Base-by-base conservation (phyloP, 148 eudicot genomes). In the Salicornia ramosissima region DNA sequence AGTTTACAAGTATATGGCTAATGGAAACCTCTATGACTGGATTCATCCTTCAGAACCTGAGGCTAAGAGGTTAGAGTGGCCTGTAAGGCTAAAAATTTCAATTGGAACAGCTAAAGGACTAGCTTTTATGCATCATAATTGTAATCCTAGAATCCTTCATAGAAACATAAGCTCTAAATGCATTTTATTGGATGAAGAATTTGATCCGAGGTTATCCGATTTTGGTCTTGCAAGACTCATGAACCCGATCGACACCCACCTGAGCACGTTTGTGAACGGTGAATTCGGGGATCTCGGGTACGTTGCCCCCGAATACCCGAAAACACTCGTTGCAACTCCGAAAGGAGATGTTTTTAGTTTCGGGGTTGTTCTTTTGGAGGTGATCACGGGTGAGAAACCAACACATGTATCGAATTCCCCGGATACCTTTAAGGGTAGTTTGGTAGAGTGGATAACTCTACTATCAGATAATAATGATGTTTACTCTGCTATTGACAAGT, bases 81-180 rank as follows among this genome's bases (percentile, higher is more conserved):
- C 86, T 12, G 0, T 67, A 24, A 73, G 86, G 80, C 84, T 83
- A 18, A 83, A 72, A 52, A 83, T 83, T 34, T 82, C 83, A 18
- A 70, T 83, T 6, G 80, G 84, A 68, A 78, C 80, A 33, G 79
- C 86, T 18, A 83, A 70, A 43, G 86, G 76, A 14, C 68, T 83
- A 19, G 84, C 86, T 59, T 83, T 84, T 82, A 81, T 83, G 73
- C 86, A 83, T 53, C 86, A 83, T 29, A 81, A 63, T 46, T 83
- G 86, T 77, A 83, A 83, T 72, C 84, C 86, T 16, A 72, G 86
- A 73, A 78, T 83, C 33, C 78, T 83, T 10, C 86, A 83, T 25
- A 55, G 86, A 67, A 83, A 83, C 77, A 81, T 83, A 63, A 83
- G 86, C 76, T 83, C 86, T n/a, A 83, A 81, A 67, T 83, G 86